phyloP scores from a whole-genome alignment of 805 yeast genomes.

The Candida michaelii region DNA sequence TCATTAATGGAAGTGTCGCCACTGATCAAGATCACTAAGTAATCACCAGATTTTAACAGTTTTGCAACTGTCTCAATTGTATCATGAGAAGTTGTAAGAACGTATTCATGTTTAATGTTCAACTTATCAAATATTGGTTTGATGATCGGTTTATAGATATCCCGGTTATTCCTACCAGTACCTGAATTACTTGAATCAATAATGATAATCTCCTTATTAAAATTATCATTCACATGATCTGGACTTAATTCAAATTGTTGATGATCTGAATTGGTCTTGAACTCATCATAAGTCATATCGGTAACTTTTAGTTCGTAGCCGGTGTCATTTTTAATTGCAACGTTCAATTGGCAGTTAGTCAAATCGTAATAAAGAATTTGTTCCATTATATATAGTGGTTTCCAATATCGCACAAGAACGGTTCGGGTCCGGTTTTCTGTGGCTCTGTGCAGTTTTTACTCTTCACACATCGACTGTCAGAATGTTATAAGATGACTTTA shows the following conservation, averaged over 20 bases:
- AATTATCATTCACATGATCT: background rate
- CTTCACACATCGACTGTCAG: no score
- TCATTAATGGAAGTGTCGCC: constrained; percentile 89
- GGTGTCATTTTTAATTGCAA: constrained; percentile 9
- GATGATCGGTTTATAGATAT: constrained; percentile 44
- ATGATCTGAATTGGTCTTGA: background rate
- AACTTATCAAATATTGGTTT: constrained; percentile 47
- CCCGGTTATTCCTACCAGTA: constrained; percentile 30
- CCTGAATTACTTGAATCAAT: constrained; percentile 56
- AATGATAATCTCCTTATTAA: constrained; percentile 17
- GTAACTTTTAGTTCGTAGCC: constrained; percentile 2
- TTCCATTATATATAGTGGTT: constrained; percentile 1
- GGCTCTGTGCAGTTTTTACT: background rate
- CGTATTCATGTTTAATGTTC: constrained; percentile 35
- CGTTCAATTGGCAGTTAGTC: constrained; percentile 1
- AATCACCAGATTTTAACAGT: constrained; percentile 18
- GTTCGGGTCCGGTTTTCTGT: background rate
- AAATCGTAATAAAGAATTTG: constrained; percentile 3
- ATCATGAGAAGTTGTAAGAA: constrained; percentile 41
- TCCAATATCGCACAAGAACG: background rate
- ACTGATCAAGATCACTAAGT: constrained; percentile 61
- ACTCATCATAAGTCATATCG: background rate
- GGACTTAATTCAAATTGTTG: background rate
- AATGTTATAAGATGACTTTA: no score
- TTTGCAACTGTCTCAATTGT: constrained; percentile 43